Base-by-base conservation (phyloP, 257 asterid species). In the Jacaranda mimosifolia region DNA sequence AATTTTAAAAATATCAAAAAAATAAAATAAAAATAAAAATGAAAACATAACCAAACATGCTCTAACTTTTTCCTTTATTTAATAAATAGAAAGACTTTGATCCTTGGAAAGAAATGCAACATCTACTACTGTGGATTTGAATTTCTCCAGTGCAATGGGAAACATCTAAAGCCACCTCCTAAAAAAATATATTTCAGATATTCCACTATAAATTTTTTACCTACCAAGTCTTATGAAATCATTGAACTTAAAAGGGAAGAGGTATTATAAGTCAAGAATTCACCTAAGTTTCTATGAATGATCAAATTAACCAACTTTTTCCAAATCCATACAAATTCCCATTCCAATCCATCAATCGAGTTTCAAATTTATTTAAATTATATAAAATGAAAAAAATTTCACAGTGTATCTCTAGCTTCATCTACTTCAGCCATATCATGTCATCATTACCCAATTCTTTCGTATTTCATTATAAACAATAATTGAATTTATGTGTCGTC, bases 261-360 rank as follows among this genome's bases (percentile, higher is more conserved):
- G 21, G 39, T 53, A 42, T 38, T 72, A 77, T 77, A 72, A 81
- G 74, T 75, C 77, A 80, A 80, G 57, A 62, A 59, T 52, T 51
- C 53, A 55, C 42, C 66, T 74, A 19, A 80, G 10, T 19, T 79
- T 71, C 63, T 43, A 45, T 51, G 42, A 8, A 70, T 75, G 43
- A 82, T 67, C 13, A 68, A 43, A 77, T 72, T 26, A 26, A 26
- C 71, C 5, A 13, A 75, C 53, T 64, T 67, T 79, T 53, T 70
- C 7, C 40, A 46, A 75, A 43, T 55, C 67, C 26, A 17, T 12
- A 58, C 66, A 58, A n/a, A 39, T 55, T 70, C 49, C 26, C 40
- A 66, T 55, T 26, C 26, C 18, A 39, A 17, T 43, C 21, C 39
- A 38, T 38, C 43, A 67, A n/a, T 64, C 5, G 56, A 32, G 43